Evolutionary conservation across 202 grass and related monocot genomes (phyloP), one percentile per base, ranked within the genome.

Genomic region (Sporobolus alterniflorus): DNA sequence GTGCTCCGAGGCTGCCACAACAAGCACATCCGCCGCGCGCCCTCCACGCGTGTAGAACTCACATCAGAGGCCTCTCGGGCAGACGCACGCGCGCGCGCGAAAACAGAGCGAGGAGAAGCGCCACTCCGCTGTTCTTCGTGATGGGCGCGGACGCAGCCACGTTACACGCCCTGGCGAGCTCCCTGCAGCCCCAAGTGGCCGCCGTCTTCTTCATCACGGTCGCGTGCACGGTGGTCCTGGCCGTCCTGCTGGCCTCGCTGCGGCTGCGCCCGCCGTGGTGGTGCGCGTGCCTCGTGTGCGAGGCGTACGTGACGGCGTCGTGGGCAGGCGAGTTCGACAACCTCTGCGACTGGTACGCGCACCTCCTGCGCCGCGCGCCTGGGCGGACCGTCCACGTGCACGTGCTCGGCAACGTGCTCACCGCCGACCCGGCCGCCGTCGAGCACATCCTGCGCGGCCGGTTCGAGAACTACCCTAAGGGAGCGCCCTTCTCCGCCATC

Each of bases 391-490:
- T 99, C 55, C 87, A 92, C 80, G 84, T 99, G 64, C 96, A 96
- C 69, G 91, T 95, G 7, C 88, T 99, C 52, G 82, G 80, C 9
- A 96, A 92, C 91, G 94, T 89, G 64, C 47, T 99, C 79, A 99
- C 96, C 41, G 96, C 96, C 65, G 56, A 99, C 84, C 96, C 93
- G 3, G 41, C 64, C 61, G 90, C 92, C 83, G 96, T 99, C 22
- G 85, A 99, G 60, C 86, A 99, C 87, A 99, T 99, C 76, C 91
- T 98, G 17, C 83, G 83, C 49, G 40, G 57, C 39, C 91, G 88
- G 66, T 98, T 98, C 79, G 77, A 87, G 63, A 98, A 95, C 87
- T 95, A 93, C 84, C 96, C 96, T 17, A 98, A 98, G 84, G 96
- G 96, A 41, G 88, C 90, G 10, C 84, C 91, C 49, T 95, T 93